Evolutionary conservation across 2,329 filamentous ascomycete species (phyloP), one percentile per base, ranked within the genome.

Genomic region (Rasamsonia emersonii): DNA sequence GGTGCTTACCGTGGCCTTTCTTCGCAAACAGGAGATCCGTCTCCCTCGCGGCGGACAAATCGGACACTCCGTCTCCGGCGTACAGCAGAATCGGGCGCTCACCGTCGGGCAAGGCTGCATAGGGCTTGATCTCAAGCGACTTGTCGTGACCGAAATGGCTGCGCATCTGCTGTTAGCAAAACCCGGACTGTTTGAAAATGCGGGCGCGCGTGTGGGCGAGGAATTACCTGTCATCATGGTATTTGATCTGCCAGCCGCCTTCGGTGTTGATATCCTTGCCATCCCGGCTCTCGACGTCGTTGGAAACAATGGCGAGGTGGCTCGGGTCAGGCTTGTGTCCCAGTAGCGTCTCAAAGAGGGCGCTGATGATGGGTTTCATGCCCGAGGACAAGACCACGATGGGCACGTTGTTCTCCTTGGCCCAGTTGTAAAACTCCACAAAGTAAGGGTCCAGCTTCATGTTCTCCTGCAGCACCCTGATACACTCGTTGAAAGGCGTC

Each of bases 121-220:
- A 96, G 31, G 86, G 86, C 43, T 84, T 77, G 50, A 98, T 86
- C 55, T 91, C 85, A 33, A 89, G 68, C 16, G 81, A 88, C 74
- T 98, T 98, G 70, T 98, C 89, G 56, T 98, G 91, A n/a, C 91
- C 91, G 50, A 93, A 93, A 37, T 79, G 72, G 53, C 82, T 84
- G 40, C 37, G 33, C 9, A 14, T 21, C 13, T 5, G 7, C 15
- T 9, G 18, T 30, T 5, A 33, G 29, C 23, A 18, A 19, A 4
- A 6, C 5, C n/a, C n/a, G n/a, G n/a, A n/a, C n/a, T n/a, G n/a
- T n/a, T n/a, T n/a, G n/a, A n/a, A n/a, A n/a, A n/a, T n/a, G n/a
- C n/a, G n/a, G n/a, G n/a, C n/a, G n/a, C n/a, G n/a, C n/a, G n/a
- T n/a, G n/a, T n/a, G n/a, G n/a, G n/a, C n/a, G n/a, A n/a, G n/a